phyloP scores from a whole-genome alignment of 352 stramenopile genomes.

The Globisporangium acanthophoron region DNA sequence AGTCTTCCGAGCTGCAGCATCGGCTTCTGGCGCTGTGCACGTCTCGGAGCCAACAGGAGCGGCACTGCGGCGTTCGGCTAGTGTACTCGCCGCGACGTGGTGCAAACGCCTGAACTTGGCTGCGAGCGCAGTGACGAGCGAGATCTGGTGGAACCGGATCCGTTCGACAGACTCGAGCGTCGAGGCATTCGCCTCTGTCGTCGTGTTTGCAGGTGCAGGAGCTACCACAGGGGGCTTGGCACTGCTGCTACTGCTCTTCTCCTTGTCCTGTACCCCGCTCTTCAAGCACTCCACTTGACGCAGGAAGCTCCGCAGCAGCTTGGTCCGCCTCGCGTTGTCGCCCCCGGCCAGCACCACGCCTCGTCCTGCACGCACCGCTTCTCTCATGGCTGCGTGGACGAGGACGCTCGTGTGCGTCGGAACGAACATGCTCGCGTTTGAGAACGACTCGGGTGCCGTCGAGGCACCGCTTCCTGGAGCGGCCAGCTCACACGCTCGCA shows the following conservation, averaged over 20 bases:
- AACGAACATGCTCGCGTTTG: constrained; percentile 26
- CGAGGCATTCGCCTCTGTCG: constrained; percentile 4
- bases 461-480: not conserved
- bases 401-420: constrained; percentile 36
- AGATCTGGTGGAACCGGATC: constrained; percentile 41
- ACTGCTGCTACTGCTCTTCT: not conserved
- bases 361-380: constrained; percentile 30
- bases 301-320: constrained; percentile 30
- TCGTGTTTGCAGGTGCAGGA: not conserved
- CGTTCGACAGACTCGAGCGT: constrained; percentile 29
- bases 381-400: constrained; percentile 31
- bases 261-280: not conserved
- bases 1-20: not conserved
- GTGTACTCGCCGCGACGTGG: not conserved
- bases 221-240: not conserved
- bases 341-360: constrained; percentile 31
- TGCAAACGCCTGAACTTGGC: constrained; percentile 17
- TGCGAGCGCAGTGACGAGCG: constrained; percentile 30
- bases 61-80: not conserved
- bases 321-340: constrained; percentile 25
- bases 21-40: not conserved
- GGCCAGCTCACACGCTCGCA: not conserved
- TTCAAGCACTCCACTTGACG: constrained; percentile 15
- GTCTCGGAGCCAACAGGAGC: not conserved
- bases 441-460: not conserved